These are phyloP conservation scores for Actinomucor elegans DNA, from an alignment of 371 early-diverging fungal genomes.

Conservation along the genomic window DNA sequence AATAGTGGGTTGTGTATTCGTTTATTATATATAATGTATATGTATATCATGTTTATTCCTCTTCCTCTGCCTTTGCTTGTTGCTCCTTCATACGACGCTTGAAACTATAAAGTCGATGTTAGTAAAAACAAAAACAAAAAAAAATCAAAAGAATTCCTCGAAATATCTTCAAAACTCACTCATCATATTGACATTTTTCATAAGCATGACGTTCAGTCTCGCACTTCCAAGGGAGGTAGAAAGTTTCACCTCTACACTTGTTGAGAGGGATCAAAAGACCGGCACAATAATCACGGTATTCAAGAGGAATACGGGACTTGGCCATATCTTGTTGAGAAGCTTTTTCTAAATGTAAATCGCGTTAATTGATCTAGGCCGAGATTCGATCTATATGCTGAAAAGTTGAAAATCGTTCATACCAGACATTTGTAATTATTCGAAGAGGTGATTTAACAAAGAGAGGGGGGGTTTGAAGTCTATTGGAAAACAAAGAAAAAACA, in stretches of 20 bases:
- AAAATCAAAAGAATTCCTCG: background rate
- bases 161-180: slow-evolving; percentile 56
- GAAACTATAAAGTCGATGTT: slow-evolving; percentile 19
- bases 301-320: slow-evolving; percentile 82
- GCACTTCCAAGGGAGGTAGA: slow-evolving; percentile 93
- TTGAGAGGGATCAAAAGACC: slow-evolving; percentile 87
- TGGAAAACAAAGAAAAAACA: background rate
- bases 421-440: too few species aligned
- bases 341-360: slow-evolving; percentile 55
- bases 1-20: background rate
- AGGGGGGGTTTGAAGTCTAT: background rate
- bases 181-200: slow-evolving; percentile 96
- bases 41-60: slow-evolving; percentile 12
- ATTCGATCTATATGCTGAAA: too few species aligned
- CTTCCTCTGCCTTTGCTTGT: slow-evolving; percentile 26
- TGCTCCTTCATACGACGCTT: slow-evolving; percentile 36
- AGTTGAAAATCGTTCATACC: too few species aligned
- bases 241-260: slow-evolving; percentile 85
- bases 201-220: slow-evolving; percentile 86
- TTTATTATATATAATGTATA: background rate
- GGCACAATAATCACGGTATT: slow-evolving; percentile 93
- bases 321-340: slow-evolving; percentile 86
- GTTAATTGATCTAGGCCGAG: too few species aligned
- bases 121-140: too few species aligned
- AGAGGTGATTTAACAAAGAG: too few species aligned